A percentile compares a stretch with the other conserved stretches of the same genome.
Evolutionary conservation across 2,329 filamentous ascomycete species (phyloP).

Genomic region (Byssochlamys sp.): DNA sequence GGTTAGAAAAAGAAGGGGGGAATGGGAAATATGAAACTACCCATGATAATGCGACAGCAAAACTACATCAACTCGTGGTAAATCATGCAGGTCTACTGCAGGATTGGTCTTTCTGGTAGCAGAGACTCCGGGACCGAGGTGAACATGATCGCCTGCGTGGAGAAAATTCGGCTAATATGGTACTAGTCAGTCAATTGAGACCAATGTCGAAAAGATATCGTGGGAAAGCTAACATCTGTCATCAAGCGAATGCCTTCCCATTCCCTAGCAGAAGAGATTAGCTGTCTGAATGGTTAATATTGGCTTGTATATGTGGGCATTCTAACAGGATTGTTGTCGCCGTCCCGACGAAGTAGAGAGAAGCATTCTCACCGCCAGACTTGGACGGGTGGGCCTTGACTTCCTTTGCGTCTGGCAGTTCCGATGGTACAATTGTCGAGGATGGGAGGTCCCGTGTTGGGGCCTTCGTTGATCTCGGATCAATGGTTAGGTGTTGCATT

Average conservation of each 20-base stretch:
- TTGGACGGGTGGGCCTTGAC: constrained; percentile 35
- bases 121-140: constrained; percentile 55
- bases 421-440: constrained; percentile 15
- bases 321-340: constrained; percentile 29
- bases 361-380: constrained; percentile 24
- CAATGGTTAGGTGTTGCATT: constrained; percentile 31
- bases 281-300: neutral
- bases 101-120: constrained; percentile 49
- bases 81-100: constrained; percentile 49
- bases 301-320: neutral
- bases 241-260: constrained; percentile 32
- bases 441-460: constrained; percentile 31
- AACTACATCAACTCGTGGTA: constrained; percentile 52
- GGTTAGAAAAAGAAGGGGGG: neutral
- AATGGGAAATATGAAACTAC: constrained; percentile 9
- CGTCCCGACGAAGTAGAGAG: constrained; percentile 31
- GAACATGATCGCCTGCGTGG: constrained; percentile 56
- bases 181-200: neutral
- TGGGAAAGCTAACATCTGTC: constrained; percentile 25
- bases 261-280: constrained; percentile 16
- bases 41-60: constrained; percentile 57
- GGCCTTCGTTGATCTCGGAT: constrained; percentile 25
- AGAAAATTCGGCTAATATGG: constrained; percentile 51
- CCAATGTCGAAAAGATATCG: neutral
- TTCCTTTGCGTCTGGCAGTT: constrained; percentile 36